Evolutionary conservation across 2,329 filamentous ascomycete genomes (phyloP).

Genomic region (Calonectria hawksworthii): DNA sequence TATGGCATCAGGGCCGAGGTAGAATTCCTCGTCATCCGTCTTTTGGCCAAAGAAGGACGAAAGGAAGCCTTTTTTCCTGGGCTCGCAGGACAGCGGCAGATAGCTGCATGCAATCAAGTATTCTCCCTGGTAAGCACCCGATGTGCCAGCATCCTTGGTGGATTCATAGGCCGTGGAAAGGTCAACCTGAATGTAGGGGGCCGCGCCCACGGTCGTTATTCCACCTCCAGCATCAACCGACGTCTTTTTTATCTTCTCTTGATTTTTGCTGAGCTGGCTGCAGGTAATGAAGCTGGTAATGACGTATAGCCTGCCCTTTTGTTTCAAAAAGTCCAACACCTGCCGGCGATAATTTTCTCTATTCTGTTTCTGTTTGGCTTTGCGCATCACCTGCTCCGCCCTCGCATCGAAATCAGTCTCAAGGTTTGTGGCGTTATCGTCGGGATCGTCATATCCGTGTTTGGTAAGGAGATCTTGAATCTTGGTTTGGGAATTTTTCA

Average conservation of each 20-base stretch:
- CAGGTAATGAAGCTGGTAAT: conserved; percentile 14
- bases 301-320: neutral
- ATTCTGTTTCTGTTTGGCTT: neutral
- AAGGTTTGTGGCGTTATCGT: neutral
- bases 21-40: neutral
- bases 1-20: neutral
- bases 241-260: neutral
- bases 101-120: conserved; percentile 10
- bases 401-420: neutral
- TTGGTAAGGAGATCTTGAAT: neutral
- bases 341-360: neutral
- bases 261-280: neutral
- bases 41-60: neutral
- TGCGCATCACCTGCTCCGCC: neutral
- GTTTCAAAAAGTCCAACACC: neutral
- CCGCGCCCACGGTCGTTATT: neutral
- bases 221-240: neutral
- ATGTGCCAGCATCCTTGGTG: neutral
- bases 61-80: neutral
- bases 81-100: neutral
- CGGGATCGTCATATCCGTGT: neutral
- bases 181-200: neutral
- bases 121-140: conserved; percentile 4
- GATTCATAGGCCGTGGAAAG: neutral
- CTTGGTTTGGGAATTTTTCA: neutral